These are phyloP conservation scores for Pholiota molesta DNA, from an alignment of 768 basidiomycete genomes.

Conservation along the genomic window DNA sequence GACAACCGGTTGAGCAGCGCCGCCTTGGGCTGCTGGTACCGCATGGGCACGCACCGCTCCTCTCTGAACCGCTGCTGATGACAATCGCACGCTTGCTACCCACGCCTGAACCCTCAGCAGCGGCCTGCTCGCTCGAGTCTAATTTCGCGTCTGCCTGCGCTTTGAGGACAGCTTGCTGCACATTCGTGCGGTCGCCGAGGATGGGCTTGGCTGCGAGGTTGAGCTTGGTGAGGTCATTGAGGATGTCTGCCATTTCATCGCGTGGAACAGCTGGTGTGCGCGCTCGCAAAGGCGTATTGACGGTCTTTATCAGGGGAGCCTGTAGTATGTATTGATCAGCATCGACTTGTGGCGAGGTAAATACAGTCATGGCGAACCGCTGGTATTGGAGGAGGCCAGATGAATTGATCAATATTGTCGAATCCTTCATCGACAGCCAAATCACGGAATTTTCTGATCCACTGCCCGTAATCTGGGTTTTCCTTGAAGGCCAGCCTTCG, in stretches of 20 bases:
- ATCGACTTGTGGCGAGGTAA: not conserved
- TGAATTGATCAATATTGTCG: conserved; percentile 57
- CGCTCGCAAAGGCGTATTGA: conserved; percentile 38
- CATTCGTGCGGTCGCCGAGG: conserved; percentile 55
- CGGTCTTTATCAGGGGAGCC: conserved; percentile 30
- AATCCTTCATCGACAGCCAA: conserved; percentile 67
- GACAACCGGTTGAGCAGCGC: conserved; percentile 52
- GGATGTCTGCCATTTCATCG: conserved; percentile 55
- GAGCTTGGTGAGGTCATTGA: conserved; percentile 62
- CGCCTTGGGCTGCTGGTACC: conserved; percentile 49
- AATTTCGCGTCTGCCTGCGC: conserved; percentile 34
- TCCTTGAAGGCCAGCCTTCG: conserved; percentile 70
- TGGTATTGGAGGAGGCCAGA: conserved; percentile 70
- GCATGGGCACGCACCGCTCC: conserved; percentile 27
- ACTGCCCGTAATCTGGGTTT: conserved; percentile 65
- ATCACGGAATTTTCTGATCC: conserved; percentile 66
- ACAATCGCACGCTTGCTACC: conserved; percentile 41
- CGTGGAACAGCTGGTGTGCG: conserved; percentile 38
- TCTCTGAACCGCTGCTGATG: conserved; percentile 47
- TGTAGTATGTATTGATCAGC: conserved; percentile 7
- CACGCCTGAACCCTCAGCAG: not conserved
- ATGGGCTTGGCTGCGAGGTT: conserved; percentile 54
- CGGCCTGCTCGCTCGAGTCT: not conserved
- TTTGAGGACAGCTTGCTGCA: conserved; percentile 39
- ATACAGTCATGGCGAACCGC: conserved; percentile 25